Conservation (phyloP, 2,329 filamentous ascomycete species). For the Macrophomina phaseolina region DNA sequence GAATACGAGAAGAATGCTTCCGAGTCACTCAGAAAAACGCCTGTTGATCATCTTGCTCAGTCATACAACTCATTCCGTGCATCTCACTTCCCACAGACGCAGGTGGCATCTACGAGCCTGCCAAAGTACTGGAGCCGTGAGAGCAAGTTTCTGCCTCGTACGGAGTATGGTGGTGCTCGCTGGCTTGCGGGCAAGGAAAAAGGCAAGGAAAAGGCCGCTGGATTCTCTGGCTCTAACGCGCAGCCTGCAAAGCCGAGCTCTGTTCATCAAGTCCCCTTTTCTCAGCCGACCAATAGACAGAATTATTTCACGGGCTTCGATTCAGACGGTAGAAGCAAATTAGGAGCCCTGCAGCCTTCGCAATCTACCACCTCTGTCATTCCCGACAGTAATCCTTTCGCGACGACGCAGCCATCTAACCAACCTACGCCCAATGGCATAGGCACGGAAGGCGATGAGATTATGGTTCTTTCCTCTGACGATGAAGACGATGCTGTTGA, state of each 20-base stretch:
- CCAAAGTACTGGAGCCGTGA: constrained; percentile 26
- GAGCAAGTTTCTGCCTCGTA: constrained; percentile 26
- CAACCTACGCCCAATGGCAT: not conserved
- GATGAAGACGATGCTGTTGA: constrained; percentile 1
- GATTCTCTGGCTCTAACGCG: not conserved
- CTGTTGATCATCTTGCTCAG: constrained; percentile 15
- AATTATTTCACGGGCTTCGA: not conserved
- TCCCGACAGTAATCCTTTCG: constrained; percentile 14
- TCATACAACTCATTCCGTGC: constrained; percentile 24
- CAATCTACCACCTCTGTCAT: constrained; percentile 5
- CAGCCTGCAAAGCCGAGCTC: not conserved
- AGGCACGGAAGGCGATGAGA: not conserved
- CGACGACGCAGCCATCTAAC: not conserved
- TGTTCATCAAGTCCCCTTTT: not conserved
- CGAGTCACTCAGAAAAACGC: not conserved
- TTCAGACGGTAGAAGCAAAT: not conserved
- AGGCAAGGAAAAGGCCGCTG: constrained; percentile 7
- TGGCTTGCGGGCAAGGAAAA: constrained; percentile 23
- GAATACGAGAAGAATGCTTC: not conserved
- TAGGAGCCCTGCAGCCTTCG: not conserved
- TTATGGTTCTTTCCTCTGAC: constrained; percentile 24
- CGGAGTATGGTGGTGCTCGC: constrained; percentile 27
- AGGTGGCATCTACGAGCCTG: not conserved
- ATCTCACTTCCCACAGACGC: constrained; percentile 7
- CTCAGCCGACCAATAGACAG: not conserved